phyloP scores from a whole-genome alignment of 371 early-diverging fungal genomes.

The Lichtheimia hyalospora region DNA sequence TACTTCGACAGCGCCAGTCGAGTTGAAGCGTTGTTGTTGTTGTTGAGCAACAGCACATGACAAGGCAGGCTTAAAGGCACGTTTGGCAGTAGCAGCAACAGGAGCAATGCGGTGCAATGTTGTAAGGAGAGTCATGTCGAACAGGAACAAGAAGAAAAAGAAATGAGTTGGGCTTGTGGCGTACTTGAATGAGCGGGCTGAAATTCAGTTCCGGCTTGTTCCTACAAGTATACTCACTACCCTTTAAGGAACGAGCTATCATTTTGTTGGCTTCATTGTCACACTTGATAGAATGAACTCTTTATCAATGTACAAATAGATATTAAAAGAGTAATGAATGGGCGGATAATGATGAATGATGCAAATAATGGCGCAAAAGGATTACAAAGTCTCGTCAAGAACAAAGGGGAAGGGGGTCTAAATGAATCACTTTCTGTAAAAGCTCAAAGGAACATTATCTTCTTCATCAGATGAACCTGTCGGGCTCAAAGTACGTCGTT shows the following conservation, averaged over 20 bases:
- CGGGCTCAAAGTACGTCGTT: not conserved
- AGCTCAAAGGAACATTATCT: conserved; percentile 35
- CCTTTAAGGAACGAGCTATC: no score
- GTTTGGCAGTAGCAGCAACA: conserved; percentile 24
- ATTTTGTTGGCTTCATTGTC: no score
- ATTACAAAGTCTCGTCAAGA: no score
- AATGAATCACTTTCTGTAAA: conserved; percentile 15
- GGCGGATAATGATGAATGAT: no score
- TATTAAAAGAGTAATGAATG: no score
- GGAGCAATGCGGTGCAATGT: conserved; percentile 48
- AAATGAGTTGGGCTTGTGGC: not conserved
- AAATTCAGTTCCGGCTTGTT: no score
- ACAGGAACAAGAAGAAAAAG: conserved; percentile 11
- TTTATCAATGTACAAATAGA: no score
- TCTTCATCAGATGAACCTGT: conserved; percentile 21
- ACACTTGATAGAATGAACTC: no score
- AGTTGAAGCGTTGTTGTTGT: conserved; percentile 45
- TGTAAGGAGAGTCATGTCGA: conserved; percentile 42
- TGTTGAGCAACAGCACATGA: conserved; percentile 21
- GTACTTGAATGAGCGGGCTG: no score
- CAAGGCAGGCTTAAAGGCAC: conserved; percentile 35
- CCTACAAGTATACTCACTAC: no score
- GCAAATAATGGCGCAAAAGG: no score
- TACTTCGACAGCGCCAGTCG: conserved; percentile 38
- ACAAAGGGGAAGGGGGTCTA: not conserved